Evolutionary conservation across 805 yeast species (phyloP).

Genomic region (Monosporozyma yasuniensis): DNA sequence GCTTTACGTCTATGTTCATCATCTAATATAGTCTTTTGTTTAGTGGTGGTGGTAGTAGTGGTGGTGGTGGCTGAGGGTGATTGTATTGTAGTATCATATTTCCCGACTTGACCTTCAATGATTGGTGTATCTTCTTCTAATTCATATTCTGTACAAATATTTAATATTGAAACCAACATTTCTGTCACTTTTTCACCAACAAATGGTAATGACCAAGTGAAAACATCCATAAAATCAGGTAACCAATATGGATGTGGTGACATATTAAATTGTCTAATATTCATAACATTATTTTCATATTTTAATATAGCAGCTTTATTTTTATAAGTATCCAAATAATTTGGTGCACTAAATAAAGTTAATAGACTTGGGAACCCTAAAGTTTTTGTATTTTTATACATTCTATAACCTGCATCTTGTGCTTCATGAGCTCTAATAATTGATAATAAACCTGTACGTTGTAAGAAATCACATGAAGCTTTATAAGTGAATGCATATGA

Average conservation of each 20-base stretch:
- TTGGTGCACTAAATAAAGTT: conserved; percentile 92
- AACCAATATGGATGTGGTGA: conserved; percentile 96
- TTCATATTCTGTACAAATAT: conserved; percentile 93
- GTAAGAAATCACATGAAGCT: conserved; percentile 73
- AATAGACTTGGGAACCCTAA: conserved; percentile 85
- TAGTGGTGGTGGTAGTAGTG: background rate
- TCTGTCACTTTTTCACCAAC: conserved; percentile 95
- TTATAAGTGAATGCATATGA: conserved; percentile 80
- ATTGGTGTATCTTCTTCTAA: conserved; percentile 64
- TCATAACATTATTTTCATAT: conserved; percentile 87
- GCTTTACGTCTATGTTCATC: conserved; percentile 39
- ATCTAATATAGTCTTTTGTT: conserved; percentile 14
- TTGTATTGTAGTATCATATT: conserved; percentile 1
- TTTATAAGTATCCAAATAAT: conserved; percentile 83
- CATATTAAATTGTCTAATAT: conserved; percentile 85
- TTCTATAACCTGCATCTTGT: conserved; percentile 93
- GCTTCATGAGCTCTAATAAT: conserved; percentile 95
- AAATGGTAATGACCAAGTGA: conserved; percentile 94
- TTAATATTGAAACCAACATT: conserved; percentile 79
- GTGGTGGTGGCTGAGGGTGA: background rate
- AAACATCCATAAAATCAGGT: conserved; percentile 95
- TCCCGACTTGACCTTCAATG: conserved; percentile 28
- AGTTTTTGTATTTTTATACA: conserved; percentile 76
- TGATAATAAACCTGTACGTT: conserved; percentile 68
- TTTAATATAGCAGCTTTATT: conserved; percentile 93